Base-by-base conservation (phyloP, 768 basidiomycete genomes). In the Kwoniella sp. region DNA sequence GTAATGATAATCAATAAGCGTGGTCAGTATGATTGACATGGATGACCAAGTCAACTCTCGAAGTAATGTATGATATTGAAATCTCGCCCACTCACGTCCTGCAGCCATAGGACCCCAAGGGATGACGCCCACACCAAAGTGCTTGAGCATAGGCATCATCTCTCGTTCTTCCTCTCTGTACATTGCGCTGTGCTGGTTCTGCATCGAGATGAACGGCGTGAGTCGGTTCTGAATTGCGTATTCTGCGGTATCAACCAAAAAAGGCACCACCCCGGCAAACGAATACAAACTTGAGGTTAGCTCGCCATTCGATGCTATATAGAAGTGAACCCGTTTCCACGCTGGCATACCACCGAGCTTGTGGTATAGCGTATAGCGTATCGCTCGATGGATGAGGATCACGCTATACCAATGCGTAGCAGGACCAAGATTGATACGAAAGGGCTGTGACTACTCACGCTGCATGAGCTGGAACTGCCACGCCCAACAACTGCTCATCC, bases 131-230 rank as follows among this genome's bases (percentile, higher is more conserved):
- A 87, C 84, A 26, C 86, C 86, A 28, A 84, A 82, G n/a, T 77
- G 70, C 55, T 73, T 65, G 37, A 72, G 55, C 55, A 68, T 70
- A 0, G 79, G 79, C 68, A 80, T 72, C 79, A 79, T 80, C 69
- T 80, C 79, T n/a, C 79, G 34, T 55, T 80, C 87, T 71, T 89
- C 87, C 73, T 89, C 88, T 17, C 88, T 82, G 70, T 89, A 89
- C 13, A 86, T 72, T 9, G 87, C 76, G 64, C 81, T 86, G 74
- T 89, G 85, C 63, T 87, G 86, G 71, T 89, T 89, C 75, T 89
- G 88, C 87, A 88, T 87, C 0, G 86, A 86, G 72, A 88, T 86
- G 79, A 89, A 88, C 64, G 81, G 83, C 4, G 86, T 86, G 82
- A 85, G 85, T 2, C 83, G 82, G 74, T 89, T 85, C 41, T 83